These are phyloP conservation scores for Solanum boliviense DNA, from an alignment of 257 asterid species.

Conservation along the genomic window DNA sequence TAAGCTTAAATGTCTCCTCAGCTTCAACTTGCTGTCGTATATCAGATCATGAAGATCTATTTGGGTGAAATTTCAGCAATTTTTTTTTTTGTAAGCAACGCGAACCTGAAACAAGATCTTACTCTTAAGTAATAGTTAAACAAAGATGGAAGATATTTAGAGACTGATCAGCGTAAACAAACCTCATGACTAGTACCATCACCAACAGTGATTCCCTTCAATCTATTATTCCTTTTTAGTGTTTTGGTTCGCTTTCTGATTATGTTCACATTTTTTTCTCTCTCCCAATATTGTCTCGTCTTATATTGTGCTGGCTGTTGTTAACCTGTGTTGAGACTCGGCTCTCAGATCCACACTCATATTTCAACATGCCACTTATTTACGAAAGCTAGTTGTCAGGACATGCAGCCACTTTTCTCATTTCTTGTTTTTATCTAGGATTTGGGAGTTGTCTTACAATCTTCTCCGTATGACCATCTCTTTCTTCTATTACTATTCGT, in stretches of 20 bases:
- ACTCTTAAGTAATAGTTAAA: background rate
- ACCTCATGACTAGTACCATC: slow-evolving; percentile 62
- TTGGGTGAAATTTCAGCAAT: slow-evolving; percentile 82
- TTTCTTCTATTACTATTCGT: background rate
- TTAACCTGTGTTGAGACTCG: no score
- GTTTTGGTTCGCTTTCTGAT: no score
- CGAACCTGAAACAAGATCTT: slow-evolving; percentile 50
- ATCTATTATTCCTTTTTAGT: slow-evolving; percentile 1
- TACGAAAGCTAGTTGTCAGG: background rate
- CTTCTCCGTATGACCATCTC: background rate
- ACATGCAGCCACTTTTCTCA: background rate
- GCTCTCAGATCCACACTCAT: no score
- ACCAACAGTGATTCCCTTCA: slow-evolving; percentile 47
- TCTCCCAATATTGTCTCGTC: no score
- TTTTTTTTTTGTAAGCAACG: slow-evolving; percentile 56
- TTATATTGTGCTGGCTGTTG: no score
- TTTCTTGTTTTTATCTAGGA: background rate
- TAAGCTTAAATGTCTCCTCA: slow-evolving; percentile 90
- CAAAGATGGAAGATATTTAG: background rate
- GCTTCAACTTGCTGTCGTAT: slow-evolving; percentile 75
- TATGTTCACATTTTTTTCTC: no score
- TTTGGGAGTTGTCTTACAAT: background rate
- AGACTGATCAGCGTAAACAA: background rate
- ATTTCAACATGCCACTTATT: no score
- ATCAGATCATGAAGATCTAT: slow-evolving; percentile 45